These are phyloP conservation scores for Backusella westeae DNA, from an alignment of 192 early-diverging fungal genomes.

Conservation along the genomic window DNA sequence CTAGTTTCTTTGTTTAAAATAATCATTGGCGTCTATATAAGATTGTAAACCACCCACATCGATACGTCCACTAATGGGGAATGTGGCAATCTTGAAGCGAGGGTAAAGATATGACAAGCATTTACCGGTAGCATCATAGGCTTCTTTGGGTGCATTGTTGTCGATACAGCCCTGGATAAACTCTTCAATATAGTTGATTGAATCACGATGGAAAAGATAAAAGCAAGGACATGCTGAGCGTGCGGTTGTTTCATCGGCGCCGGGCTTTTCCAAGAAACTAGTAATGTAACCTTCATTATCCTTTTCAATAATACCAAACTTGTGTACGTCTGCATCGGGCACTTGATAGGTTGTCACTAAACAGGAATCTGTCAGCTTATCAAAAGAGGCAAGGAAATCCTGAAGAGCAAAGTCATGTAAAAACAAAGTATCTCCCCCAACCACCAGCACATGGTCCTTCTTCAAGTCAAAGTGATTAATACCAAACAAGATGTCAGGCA, in stretches of 20 bases:
- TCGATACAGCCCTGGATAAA: constrained; percentile 46
- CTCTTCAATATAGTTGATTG: constrained; percentile 30
- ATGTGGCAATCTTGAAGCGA: constrained; percentile 36
- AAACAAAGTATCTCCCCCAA: constrained; percentile 64
- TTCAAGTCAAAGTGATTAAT: constrained; percentile 33
- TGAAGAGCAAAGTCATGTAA: constrained; percentile 49
- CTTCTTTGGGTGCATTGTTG: constrained; percentile 33
- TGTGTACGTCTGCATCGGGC: constrained; percentile 41
- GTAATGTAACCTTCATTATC: constrained; percentile 33
- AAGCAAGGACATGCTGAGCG: constrained; percentile 62
- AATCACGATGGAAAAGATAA: constrained; percentile 41
- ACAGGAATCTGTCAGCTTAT: constrained; percentile 14
- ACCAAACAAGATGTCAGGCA: constrained; percentile 48
- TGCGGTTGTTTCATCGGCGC: constrained; percentile 37
- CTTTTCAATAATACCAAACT: constrained; percentile 54
- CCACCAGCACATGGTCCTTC: constrained; percentile 40
- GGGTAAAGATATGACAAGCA: constrained; percentile 46
- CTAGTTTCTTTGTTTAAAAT: constrained; percentile 30
- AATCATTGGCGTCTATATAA: constrained; percentile 49
- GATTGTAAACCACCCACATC: constrained; percentile 62
- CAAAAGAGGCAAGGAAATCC: constrained; percentile 26
- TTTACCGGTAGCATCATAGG: constrained; percentile 55
- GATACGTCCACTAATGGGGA: constrained; percentile 49
- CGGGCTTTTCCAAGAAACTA: constrained; percentile 56
- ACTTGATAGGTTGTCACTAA: constrained; percentile 51